Conservation (phyloP, 2,329 filamentous ascomycete species). For the Ceratocystis papillata region DNA sequence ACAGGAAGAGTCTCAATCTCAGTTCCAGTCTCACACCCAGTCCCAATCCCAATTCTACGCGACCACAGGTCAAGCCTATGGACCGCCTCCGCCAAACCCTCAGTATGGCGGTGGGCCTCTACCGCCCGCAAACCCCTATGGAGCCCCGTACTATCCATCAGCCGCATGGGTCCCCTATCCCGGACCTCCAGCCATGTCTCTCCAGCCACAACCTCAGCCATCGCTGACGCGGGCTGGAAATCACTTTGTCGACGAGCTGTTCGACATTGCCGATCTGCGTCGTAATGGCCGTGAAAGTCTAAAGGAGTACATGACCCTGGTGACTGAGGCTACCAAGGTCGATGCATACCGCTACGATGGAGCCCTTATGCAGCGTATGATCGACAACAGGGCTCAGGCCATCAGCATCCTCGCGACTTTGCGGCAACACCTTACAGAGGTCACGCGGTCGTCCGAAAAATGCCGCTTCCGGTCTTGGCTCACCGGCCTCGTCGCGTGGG, state of each 20-base stretch:
- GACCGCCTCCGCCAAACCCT: slow-evolving; percentile 1
- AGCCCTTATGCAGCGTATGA: slow-evolving; percentile 12
- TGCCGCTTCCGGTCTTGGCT: slow-evolving; percentile 24
- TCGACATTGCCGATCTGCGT: slow-evolving; percentile 16
- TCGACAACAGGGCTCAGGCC: slow-evolving; percentile 8
- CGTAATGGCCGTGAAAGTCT: slow-evolving; percentile 14
- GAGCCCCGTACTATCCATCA: slow-evolving; percentile 3
- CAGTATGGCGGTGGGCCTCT: not conserved
- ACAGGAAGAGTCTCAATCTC: not conserved
- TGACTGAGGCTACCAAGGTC: not conserved
- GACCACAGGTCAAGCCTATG: not conserved
- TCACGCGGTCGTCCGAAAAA: slow-evolving; percentile 22
- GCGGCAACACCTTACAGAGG: slow-evolving; percentile 18
- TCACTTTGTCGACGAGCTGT: slow-evolving; percentile 11
- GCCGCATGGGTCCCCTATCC: slow-evolving; percentile 4
- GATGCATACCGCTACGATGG: slow-evolving; percentile 14
- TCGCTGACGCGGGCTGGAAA: not conserved
- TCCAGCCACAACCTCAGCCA: slow-evolving; percentile 4
- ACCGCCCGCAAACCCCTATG: not conserved
- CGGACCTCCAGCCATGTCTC: not conserved
- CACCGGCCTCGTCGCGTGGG: slow-evolving; percentile 24
- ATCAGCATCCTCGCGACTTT: slow-evolving; percentile 17
- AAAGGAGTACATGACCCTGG: slow-evolving; percentile 10
- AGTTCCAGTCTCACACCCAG: not conserved
- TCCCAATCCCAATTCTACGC: not conserved